Percentiles rank a stretch among this genome's conserved stretches.
These are phyloP conservation scores for Auriscalpium microsporum DNA, from an alignment of 768 basidiomycete species.

Conservation along the genomic window DNA sequence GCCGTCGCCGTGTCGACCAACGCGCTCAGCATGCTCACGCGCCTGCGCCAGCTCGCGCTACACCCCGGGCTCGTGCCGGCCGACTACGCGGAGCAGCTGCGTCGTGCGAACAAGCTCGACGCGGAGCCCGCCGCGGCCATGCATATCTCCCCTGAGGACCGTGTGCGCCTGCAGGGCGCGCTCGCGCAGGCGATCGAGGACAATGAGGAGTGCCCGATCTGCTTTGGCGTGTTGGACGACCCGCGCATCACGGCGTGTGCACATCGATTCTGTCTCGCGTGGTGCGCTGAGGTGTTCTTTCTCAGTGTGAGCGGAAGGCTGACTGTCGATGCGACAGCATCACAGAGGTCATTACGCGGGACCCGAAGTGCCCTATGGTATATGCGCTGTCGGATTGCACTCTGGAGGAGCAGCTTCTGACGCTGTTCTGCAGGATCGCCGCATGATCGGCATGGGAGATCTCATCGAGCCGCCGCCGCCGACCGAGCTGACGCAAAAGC, in stretches of 20 bases:
- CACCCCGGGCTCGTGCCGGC: constrained; percentile 70
- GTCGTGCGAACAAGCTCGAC: constrained; percentile 24
- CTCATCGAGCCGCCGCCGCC: constrained; percentile 57
- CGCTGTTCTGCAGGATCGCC: constrained; percentile 54
- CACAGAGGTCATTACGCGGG: constrained; percentile 56
- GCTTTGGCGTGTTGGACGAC: constrained; percentile 50
- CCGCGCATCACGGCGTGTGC: constrained; percentile 68
- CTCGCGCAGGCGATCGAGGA: constrained; percentile 69
- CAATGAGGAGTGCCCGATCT: constrained; percentile 76
- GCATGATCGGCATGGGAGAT: constrained; percentile 42
- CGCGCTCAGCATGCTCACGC: constrained; percentile 76
- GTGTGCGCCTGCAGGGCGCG: constrained; percentile 43
- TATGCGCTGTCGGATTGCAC: not conserved
- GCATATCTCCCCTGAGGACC: constrained; percentile 45
- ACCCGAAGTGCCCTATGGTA: constrained; percentile 81
- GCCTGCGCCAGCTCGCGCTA: constrained; percentile 73
- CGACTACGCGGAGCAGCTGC: constrained; percentile 61
- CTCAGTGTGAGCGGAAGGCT: not conserved
- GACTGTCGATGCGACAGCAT: constrained; percentile 36
- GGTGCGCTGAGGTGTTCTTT: constrained; percentile 31
- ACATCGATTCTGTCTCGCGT: constrained; percentile 65
- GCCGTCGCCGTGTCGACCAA: constrained; percentile 47
- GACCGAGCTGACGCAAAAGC: constrained; percentile 59
- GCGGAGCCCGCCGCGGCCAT: constrained; percentile 20
- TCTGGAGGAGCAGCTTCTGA: not conserved